Base-by-base conservation (phyloP, 306 rosid genomes). In the Citrullus colocynthis region DNA sequence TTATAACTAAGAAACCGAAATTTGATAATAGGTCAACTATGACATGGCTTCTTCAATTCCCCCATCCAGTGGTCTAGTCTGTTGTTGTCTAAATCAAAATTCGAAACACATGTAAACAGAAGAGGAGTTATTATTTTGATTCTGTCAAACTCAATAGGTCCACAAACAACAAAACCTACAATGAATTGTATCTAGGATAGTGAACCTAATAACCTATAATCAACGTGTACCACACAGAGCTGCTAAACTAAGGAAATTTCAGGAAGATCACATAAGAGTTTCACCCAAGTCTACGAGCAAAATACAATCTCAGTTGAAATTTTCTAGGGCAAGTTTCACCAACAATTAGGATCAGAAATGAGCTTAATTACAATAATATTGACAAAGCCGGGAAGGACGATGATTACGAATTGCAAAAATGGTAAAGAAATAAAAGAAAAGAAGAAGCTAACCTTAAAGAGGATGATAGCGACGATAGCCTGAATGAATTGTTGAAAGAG, bases 401-500 rank as follows among this genome's bases (percentile, higher is more conserved):
- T 1, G 73, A 21, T 42, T 11, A 20, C 5, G 32, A 18, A 67
- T 10, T 67, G 74, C 4, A 67, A 41, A 2, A 67, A 0, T 67
- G 9, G 30, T 5, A 15, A 67, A 67, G 54, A 67, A 67, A n/a
- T 9, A 0, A 42, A 20, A 3, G 0, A 71, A 15, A 45, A 49
- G 0, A 28, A 72, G 70, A 30, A 58, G 37, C 7, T 36, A 7
- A 78, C 81, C 81, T 78, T 78, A 37, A 78, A 78, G 51, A 88
- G 77, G 81, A 86, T 75, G 75, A 93, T 93, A 20, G 97, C 96
- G 45, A 93, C 97, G 37, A 85, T 80, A 56, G 98, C 97, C 85
- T 93, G 98, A 74, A 89, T 85, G 28, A 88, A 81, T 88, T 93
- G 98, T 76, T 93, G 97, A 85, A 93, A 89, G 85, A 91, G 77